These are phyloP conservation scores for Hagleromyces aurorensis DNA, from an alignment of 805 yeast genomes.

Conservation along the genomic window DNA sequence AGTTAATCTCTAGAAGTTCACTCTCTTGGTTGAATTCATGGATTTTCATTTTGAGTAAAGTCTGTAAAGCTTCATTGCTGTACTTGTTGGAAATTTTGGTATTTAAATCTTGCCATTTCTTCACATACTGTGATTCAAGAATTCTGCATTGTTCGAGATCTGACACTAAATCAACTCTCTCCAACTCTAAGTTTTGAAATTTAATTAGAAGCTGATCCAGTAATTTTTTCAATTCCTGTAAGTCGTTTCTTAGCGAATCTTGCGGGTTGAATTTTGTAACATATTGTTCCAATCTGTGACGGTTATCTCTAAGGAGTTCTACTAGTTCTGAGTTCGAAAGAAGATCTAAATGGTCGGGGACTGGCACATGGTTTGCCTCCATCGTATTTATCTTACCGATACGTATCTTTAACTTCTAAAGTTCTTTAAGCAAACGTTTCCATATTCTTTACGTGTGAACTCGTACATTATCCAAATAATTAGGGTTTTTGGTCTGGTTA, in stretches of 20 bases:
- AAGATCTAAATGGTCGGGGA: conserved; percentile 21
- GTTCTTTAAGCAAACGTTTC: neutral
- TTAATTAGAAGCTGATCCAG: conserved; percentile 18
- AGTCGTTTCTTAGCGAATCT: conserved; percentile 6
- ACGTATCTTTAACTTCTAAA: neutral
- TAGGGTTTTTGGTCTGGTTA: no score
- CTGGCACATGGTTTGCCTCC: conserved; percentile 4
- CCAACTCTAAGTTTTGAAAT: conserved; percentile 20
- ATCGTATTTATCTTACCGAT: neutral
- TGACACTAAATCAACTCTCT: conserved; percentile 19
- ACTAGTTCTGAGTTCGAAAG: conserved; percentile 20
- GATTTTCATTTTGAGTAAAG: conserved; percentile 25
- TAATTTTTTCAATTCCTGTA: conserved; percentile 7
- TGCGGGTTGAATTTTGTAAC: conserved; percentile 20
- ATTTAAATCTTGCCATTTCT: conserved; percentile 33
- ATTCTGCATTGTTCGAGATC: conserved; percentile 23
- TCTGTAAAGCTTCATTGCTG: conserved; percentile 30
- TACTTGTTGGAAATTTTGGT: conserved; percentile 34
- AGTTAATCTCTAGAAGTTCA: conserved; percentile 12
- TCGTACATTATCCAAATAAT: no score
- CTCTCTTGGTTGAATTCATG: conserved; percentile 26
- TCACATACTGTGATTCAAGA: conserved; percentile 26
- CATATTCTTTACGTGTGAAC: no score
- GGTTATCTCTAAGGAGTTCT: conserved; percentile 14
- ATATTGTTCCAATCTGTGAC: conserved; percentile 14